Evolutionary conservation across 106 monocot species (phyloP).

Genomic region (Dioscorea zingiberensis): DNA sequence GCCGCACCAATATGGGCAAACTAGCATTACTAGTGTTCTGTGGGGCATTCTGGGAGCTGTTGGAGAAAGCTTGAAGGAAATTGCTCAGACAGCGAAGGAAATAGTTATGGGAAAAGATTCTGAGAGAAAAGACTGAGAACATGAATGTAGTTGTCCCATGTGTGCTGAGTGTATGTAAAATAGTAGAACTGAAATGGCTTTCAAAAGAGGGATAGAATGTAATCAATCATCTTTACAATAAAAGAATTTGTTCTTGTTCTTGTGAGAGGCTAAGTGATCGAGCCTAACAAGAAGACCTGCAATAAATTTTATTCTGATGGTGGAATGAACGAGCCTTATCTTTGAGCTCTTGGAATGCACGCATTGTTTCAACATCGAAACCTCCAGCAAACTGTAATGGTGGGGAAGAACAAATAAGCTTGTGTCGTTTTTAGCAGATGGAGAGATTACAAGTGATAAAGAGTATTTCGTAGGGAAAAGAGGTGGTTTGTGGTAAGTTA

Average conservation of each 20-base stretch:
- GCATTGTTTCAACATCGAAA: constrained; percentile 92
- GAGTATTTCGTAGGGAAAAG: not conserved
- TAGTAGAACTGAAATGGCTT: no score
- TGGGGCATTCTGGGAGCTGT: constrained; percentile 1
- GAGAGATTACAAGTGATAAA: no score
- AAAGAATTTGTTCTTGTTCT: not conserved
- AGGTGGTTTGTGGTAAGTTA: constrained; percentile 7
- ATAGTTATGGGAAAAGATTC: constrained; percentile 14
- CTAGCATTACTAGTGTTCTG: not conserved
- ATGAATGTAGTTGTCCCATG: no score
- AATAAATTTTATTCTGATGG: constrained; percentile 32
- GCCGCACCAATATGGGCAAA: not conserved
- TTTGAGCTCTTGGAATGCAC: constrained; percentile 78
- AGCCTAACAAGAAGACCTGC: constrained; percentile 18
- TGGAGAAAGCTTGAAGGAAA: constrained; percentile 20
- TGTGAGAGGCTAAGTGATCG: no score
- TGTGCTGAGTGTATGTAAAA: no score
- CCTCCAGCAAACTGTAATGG: constrained; percentile 92
- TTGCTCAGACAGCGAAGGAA: constrained; percentile 17
- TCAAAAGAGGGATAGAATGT: no score
- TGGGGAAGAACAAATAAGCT: no score
- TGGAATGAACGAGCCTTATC: constrained; percentile 61
- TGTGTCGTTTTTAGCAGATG: no score
- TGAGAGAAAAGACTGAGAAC: not conserved
- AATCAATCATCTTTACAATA: constrained; percentile 9